Base-by-base conservation (phyloP, 73 alveolate genomes). In the Symbiodinium pilosum region DNA sequence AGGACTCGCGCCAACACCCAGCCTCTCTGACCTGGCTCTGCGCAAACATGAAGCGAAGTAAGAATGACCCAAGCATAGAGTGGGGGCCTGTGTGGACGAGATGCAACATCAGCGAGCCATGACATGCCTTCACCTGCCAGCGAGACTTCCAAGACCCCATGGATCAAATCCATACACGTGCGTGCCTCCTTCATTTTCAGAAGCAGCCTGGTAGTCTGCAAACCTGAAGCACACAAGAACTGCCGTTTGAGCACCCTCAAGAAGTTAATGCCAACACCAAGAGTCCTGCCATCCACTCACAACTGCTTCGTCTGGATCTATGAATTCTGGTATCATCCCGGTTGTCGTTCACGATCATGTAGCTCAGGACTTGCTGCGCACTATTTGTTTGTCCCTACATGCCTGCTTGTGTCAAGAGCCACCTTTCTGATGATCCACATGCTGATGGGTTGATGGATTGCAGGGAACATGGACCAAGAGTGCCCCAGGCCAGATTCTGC, bases 1-100 rank as follows among this genome's bases (percentile, higher is more conserved):
- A 0, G 96, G 81, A 64, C 81, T 91, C 30, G 96, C 96, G 32
- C 96, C 96, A 64, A 91, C 96, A 6, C 96, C 96, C 41, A 91
- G 54, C 32, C 96, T 84, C 41, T 43, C 96, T 2, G 96, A 91
- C 96, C 96, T 91, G 52, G 39, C 32, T n/a, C n/a, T n/a, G n/a
- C n/a, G n/a, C n/a, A n/a, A n/a, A n/a, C n/a, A n/a, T n/a, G n/a
- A n/a, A n/a, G n/a, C n/a, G n/a, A n/a, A n/a, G n/a, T n/a, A n/a
- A 20, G 77, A 8, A 59, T 59, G 77, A 5, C 77, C 30, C n/a
- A 59, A 24, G 81, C 41, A 64, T 3, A 24, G 26, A 54, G 32
- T 54, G 12, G 52, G 24, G 36, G 43, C 95, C 95, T 88, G 71
- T 56, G 95, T n/a, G 95, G 95, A 5, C 34, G 42, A 2, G 95